phyloP scores from a whole-genome alignment of 768 basidiomycete species.

The Tricholoma bakamatsutake region DNA sequence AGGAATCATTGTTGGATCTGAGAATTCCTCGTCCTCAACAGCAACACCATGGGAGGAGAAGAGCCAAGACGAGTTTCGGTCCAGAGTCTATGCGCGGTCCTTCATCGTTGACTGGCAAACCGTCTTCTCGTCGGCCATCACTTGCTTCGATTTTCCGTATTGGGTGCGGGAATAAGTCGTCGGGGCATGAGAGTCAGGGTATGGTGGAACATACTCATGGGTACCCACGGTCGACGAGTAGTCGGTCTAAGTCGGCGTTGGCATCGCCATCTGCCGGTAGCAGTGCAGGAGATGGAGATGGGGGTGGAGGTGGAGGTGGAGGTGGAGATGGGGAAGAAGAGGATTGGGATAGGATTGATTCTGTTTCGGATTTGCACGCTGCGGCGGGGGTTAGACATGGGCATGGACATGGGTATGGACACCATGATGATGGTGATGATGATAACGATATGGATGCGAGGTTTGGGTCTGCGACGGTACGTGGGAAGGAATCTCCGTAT shows the following conservation, averaged over 20 bases:
- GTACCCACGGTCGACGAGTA: constrained; percentile 6
- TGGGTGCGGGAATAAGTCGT: constrained; percentile 46
- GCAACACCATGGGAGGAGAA: constrained; percentile 29
- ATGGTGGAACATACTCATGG: background rate
- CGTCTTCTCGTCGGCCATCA: constrained; percentile 74
- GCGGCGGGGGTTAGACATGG: constrained; percentile 23
- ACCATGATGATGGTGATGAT: too few relatives aligned
- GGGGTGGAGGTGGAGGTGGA: too few relatives aligned
- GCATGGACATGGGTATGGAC: too few relatives aligned
- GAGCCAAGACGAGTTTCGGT: constrained; percentile 49
- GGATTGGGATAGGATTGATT: constrained; percentile 81
- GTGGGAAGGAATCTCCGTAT: constrained; percentile 39
- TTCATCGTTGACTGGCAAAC: constrained; percentile 36
- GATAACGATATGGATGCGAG: background rate
- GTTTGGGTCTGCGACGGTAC: constrained; percentile 22
- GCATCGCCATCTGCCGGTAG: constrained; percentile 15
- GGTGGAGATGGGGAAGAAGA: constrained; percentile 44
- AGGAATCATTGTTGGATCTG: constrained; percentile 40
- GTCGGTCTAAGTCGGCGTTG: constrained; percentile 9
- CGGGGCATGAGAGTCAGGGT: background rate
- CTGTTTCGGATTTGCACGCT: constrained; percentile 53
- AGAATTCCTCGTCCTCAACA: constrained; percentile 26
- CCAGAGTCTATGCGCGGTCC: constrained; percentile 44
- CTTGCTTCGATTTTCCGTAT: constrained; percentile 78
- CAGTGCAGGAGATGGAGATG: constrained; percentile 12